A percentile compares a stretch with the other conserved stretches of the same genome.
phyloP scores from a whole-genome alignment of 2,329 filamentous ascomycete genomes.

The Gliomastix tumulicola region DNA sequence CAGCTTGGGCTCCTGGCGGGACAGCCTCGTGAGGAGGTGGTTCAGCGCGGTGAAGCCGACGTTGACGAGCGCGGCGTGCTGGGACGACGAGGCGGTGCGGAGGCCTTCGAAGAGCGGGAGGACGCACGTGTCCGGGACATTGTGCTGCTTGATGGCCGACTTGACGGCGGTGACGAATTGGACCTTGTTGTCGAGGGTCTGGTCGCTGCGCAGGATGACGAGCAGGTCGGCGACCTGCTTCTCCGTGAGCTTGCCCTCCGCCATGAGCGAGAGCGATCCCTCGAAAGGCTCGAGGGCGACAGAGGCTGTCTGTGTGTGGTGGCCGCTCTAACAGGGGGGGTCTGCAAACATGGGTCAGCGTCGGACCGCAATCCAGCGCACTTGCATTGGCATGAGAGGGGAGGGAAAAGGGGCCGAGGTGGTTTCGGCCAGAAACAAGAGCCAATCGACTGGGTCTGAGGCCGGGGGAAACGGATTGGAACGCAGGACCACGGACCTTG shows the following conservation, averaged over 20 bases:
- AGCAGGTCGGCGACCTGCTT: conserved; percentile 49
- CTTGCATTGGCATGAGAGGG: neutral
- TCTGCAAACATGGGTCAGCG: too few relatives aligned
- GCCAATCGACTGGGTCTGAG: too few relatives aligned
- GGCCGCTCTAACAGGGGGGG: neutral
- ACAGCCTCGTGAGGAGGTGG: conserved; percentile 79
- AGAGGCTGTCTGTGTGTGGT: conserved; percentile 1
- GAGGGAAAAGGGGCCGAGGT: too few relatives aligned
- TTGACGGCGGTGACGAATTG: conserved; percentile 68
- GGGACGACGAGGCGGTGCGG: conserved; percentile 65
- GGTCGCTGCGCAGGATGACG: conserved; percentile 50
- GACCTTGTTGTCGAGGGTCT: conserved; percentile 63
- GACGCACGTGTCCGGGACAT: conserved; percentile 71
- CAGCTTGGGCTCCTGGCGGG: conserved; percentile 73
- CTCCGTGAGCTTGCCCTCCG: conserved; percentile 48
- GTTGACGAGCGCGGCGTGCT: conserved; percentile 70
- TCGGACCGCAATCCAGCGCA: too few relatives aligned
- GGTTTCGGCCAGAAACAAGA: too few relatives aligned
- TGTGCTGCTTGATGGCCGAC: conserved; percentile 85
- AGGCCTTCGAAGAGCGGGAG: conserved; percentile 75
- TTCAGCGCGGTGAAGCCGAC: conserved; percentile 83
- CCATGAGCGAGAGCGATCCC: conserved; percentile 29
- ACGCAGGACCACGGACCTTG: too few relatives aligned
- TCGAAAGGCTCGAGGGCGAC: neutral
- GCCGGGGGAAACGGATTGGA: too few relatives aligned